Evolutionary conservation across 2,329 filamentous ascomycete species (phyloP).

Genomic region (Penicillium oxalicum): DNA sequence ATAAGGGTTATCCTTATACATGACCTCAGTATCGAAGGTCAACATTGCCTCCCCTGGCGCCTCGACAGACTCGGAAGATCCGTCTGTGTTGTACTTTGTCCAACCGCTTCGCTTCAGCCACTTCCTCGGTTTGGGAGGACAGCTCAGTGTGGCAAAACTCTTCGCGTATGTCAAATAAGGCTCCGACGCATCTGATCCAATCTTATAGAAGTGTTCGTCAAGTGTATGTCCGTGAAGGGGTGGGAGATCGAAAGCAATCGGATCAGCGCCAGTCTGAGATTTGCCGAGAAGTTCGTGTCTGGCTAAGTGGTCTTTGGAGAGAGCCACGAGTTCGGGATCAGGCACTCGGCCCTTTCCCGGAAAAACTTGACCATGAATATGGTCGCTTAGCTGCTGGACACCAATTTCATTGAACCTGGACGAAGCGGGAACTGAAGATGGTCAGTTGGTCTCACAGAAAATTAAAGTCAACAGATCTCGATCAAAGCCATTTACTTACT

Average conservation of each 20-base stretch:
- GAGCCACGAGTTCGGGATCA: slow-evolving; percentile 65
- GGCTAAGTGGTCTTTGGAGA: slow-evolving; percentile 74
- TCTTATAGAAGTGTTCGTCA: slow-evolving; percentile 88
- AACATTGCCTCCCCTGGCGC: slow-evolving; percentile 75
- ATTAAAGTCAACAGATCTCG: neutral
- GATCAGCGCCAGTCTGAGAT: slow-evolving; percentile 67
- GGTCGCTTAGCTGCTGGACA: slow-evolving; percentile 82
- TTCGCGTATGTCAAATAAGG: slow-evolving; percentile 74
- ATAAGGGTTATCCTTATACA: slow-evolving; percentile 89
- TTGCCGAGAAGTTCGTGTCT: slow-evolving; percentile 87
- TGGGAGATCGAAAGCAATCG: slow-evolving; percentile 83
- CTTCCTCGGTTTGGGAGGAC: slow-evolving; percentile 57
- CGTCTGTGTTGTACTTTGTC: slow-evolving; percentile 84
- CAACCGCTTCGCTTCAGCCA: slow-evolving; percentile 81
- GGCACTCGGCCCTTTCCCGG: slow-evolving; percentile 49
- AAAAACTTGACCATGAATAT: slow-evolving; percentile 82
- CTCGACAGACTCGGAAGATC: slow-evolving; percentile 63
- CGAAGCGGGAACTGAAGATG: slow-evolving; percentile 35
- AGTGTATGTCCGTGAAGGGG: slow-evolving; percentile 69
- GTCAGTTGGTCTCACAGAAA: slow-evolving; percentile 4
- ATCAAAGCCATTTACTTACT: slow-evolving; percentile 16
- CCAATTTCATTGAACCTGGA: slow-evolving; percentile 86
- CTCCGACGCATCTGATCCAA: slow-evolving; percentile 80
- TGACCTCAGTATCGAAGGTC: slow-evolving; percentile 92
- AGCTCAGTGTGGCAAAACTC: slow-evolving; percentile 59